Evolutionary conservation across 805 yeast species (phyloP).

Genomic region (Candida easanensis): DNA sequence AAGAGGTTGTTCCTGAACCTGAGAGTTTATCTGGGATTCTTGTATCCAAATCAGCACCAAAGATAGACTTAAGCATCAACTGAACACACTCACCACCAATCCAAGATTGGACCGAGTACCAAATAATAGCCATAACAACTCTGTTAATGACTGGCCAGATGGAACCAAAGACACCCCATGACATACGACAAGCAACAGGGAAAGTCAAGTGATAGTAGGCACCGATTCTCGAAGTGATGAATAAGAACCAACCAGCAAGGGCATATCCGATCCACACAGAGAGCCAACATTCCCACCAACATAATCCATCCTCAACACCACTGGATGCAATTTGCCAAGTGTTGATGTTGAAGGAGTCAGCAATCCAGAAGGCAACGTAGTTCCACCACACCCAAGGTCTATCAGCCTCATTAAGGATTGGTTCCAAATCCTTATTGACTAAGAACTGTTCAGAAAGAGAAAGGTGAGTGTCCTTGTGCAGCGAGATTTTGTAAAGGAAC

Average conservation of each 20-base stretch:
- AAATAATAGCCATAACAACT: conserved; percentile 81
- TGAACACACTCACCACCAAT: conserved; percentile 83
- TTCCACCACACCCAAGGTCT: conserved; percentile 85
- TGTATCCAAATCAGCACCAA: conserved; percentile 59
- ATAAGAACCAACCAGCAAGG: conserved; percentile 66
- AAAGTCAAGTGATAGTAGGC: conserved; percentile 78
- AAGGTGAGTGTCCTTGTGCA: conserved; percentile 32
- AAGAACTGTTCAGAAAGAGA: conserved; percentile 63
- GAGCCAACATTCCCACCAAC: conserved; percentile 92
- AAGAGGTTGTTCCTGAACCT: conserved; percentile 64
- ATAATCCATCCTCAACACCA: conserved; percentile 71
- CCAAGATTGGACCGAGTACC: conserved; percentile 88
- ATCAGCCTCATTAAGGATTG: conserved; percentile 63
- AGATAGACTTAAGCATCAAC: conserved; percentile 73
- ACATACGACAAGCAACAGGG: conserved; percentile 77
- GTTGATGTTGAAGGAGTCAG: conserved; percentile 86
- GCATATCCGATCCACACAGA: conserved; percentile 85
- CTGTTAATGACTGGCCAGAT: conserved; percentile 87
- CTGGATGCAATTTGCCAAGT: conserved; percentile 93
- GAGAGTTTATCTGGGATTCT: conserved; percentile 63
- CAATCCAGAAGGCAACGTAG: conserved; percentile 79
- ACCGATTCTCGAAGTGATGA: conserved; percentile 72
- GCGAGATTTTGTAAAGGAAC: conserved; percentile 15
- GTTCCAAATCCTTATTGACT: conserved; percentile 72
- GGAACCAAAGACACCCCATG: conserved; percentile 88